A percentile compares a stretch with the other conserved stretches of the same genome.
Evolutionary conservation across 495 filamentous ascomycete genomes (phyloP).

Genomic region (Penicillium malachiteum): DNA sequence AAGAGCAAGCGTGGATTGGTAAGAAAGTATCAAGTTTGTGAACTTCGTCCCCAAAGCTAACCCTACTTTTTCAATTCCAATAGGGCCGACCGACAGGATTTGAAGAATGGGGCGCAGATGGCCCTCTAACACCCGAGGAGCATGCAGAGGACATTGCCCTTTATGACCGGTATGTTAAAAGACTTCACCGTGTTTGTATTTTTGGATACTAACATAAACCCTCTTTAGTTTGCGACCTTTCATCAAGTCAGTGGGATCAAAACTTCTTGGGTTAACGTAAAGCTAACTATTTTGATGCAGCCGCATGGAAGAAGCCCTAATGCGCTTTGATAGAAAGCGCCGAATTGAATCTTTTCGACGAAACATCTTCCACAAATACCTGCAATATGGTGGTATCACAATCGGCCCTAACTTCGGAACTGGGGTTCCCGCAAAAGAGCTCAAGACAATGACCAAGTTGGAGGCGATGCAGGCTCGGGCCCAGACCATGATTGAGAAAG

Average conservation of each 20-base stretch:
- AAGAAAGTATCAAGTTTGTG: background rate
- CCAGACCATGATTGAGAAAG: constrained; percentile 25
- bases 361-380: constrained; percentile 72
- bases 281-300: constrained; percentile 29
- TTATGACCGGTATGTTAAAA: constrained; percentile 43
- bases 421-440: constrained; percentile 51
- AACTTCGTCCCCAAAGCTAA: background rate
- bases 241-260: constrained; percentile 32
- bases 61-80: constrained; percentile 8
- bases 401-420: constrained; percentile 65
- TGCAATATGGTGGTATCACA: constrained; percentile 81
- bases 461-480: constrained; percentile 54
- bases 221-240: constrained; percentile 37
- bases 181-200: background rate
- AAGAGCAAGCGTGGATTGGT: constrained; percentile 51
- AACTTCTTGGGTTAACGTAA: background rate
- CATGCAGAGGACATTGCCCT: constrained; percentile 56
- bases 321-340: constrained; percentile 73
- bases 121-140: constrained; percentile 70
- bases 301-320: constrained; percentile 83
- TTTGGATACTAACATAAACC: constrained; percentile 3
- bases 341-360: constrained; percentile 63
- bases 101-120: constrained; percentile 73
- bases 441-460: constrained; percentile 56
- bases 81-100: constrained; percentile 58